These are phyloP conservation scores for Aureobasidium sp. DNA, from an alignment of 2,329 filamentous ascomycete species.

Conservation along the genomic window DNA sequence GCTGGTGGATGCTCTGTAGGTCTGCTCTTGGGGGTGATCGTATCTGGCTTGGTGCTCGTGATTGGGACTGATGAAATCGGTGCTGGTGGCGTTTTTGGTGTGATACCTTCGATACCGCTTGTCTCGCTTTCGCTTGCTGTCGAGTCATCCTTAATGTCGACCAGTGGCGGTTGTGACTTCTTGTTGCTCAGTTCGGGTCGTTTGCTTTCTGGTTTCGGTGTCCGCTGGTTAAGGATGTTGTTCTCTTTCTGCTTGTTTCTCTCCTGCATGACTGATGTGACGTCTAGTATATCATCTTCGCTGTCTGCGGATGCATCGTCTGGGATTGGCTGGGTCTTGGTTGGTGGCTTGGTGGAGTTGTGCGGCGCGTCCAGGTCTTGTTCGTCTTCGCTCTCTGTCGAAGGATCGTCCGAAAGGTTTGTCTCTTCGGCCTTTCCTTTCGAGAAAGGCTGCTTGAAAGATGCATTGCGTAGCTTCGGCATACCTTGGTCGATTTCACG, in stretches of 20 bases:
- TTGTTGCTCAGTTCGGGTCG: background rate
- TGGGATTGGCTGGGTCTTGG: background rate
- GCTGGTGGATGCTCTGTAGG: background rate
- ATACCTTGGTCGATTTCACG: constrained; percentile 33
- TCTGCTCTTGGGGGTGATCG: background rate
- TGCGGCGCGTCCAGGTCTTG: background rate
- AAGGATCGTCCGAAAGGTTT: background rate
- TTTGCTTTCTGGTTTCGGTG: background rate
- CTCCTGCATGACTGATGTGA: background rate
- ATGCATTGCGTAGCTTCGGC: background rate
- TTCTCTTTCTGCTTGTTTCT: background rate
- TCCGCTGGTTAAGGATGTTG: background rate
- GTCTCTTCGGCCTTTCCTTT: background rate
- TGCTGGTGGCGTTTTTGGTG: background rate
- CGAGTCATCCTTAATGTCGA: constrained; percentile 13
- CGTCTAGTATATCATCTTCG: constrained; percentile 2
- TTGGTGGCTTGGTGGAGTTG: background rate
- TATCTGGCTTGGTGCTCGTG: constrained; percentile 10
- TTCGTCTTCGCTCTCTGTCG: background rate
- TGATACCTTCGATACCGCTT: background rate
- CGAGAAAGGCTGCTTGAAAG: background rate
- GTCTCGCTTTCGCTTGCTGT: constrained; percentile 14
- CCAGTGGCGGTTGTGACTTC: background rate
- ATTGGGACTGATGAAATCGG: background rate
- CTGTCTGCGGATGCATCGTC: constrained; percentile 4